Conservation (phyloP, 2,329 filamentous ascomycete species). For the Scorias spongiosa region DNA sequence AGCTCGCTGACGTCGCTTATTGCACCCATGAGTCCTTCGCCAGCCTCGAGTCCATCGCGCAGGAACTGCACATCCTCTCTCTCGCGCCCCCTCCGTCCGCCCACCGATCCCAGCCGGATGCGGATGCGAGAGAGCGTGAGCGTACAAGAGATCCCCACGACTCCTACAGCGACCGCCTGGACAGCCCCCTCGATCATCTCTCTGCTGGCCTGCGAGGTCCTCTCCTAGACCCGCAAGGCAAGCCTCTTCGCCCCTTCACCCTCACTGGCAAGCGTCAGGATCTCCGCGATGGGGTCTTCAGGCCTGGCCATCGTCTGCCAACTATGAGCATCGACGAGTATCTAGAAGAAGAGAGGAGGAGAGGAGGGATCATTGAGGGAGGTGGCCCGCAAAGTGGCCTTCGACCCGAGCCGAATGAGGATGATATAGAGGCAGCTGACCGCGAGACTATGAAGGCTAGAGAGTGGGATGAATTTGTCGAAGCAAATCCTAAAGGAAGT, state of each 20-base stretch:
- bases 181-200: conserved; percentile 34
- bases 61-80: conserved; percentile 70
- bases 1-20: conserved; percentile 60
- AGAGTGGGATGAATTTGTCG: conserved; percentile 87
- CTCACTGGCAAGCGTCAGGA: conserved; percentile 58
- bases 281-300: conserved; percentile 67
- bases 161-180: conserved; percentile 58
- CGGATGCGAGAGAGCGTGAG: conserved; percentile 29
- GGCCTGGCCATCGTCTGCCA: conserved; percentile 79
- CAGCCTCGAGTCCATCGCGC: conserved; percentile 69
- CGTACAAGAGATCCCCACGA: conserved; percentile 25
- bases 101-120: conserved; percentile 19
- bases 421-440: conserved; percentile 76
- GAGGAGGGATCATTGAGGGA: conserved; percentile 82
- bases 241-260: conserved; percentile 82
- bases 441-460: conserved; percentile 84
- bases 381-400: conserved; percentile 62
- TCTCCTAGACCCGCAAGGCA: conserved; percentile 62
- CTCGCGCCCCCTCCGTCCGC: conserved; percentile 46
- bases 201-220: conserved; percentile 45
- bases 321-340: conserved; percentile 99
- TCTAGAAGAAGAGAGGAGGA: conserved; percentile 70
- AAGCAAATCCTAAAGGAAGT: conserved; percentile 71
- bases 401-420: conserved; percentile 66
- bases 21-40: conserved; percentile 70